These are phyloP conservation scores for Fistulina hepatica DNA, from an alignment of 1,284 basidiomycete genomes.

Conservation along the genomic window DNA sequence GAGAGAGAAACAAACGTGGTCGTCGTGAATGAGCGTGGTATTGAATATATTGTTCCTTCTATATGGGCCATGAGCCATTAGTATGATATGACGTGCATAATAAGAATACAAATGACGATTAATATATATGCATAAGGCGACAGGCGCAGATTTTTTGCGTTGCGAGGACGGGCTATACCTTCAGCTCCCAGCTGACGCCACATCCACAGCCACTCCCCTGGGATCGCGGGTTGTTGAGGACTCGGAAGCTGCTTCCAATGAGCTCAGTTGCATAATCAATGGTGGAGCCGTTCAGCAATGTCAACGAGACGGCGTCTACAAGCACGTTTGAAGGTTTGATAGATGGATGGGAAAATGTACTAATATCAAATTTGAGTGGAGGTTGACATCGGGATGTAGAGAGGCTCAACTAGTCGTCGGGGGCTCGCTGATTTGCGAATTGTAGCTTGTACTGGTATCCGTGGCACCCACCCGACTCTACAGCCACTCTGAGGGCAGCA, in stretches of 20 bases:
- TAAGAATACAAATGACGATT: too few species aligned
- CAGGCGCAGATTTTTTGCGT: too few species aligned
- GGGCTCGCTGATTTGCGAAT: slow-evolving; percentile 45
- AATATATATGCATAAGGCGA: too few species aligned
- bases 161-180: slow-evolving; percentile 39
- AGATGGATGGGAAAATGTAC: slow-evolving; percentile 56
- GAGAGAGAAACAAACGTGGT: too few species aligned
- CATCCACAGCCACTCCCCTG: slow-evolving; percentile 83
- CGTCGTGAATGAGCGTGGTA: too few species aligned
- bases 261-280: slow-evolving; percentile 87
- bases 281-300: slow-evolving; percentile 71
- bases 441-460: slow-evolving; percentile 90
- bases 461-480: slow-evolving; percentile 87
- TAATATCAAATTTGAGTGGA: slow-evolving; percentile 18
- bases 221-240: slow-evolving; percentile 75
- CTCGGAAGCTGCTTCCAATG: slow-evolving; percentile 78
- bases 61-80: too few species aligned
- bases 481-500: slow-evolving; percentile 63
- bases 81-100: too few species aligned
- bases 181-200: slow-evolving; percentile 85
- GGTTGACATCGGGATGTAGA: slow-evolving; percentile 4
- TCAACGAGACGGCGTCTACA: slow-evolving; percentile 73
- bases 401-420: slow-evolving; percentile 70
- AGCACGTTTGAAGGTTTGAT: slow-evolving; percentile 63
- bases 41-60: too few species aligned